phyloP scores from a whole-genome alignment of 2,329 filamentous ascomycete species.

The Beauveria sp. region DNA sequence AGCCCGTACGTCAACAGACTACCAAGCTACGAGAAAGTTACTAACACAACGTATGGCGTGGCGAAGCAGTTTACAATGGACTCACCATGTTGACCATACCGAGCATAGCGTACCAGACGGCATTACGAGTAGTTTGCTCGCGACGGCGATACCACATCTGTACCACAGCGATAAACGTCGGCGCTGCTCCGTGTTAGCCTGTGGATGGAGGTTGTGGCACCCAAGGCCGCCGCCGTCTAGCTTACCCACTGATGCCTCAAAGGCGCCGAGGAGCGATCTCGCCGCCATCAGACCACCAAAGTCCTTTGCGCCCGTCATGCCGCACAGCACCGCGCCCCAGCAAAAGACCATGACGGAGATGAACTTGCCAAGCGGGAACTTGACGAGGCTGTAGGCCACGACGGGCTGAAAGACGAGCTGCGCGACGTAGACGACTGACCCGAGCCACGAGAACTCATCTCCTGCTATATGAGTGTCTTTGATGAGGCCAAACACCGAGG shows the following conservation, averaged over 20 bases:
- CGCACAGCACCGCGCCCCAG: constrained; percentile 44
- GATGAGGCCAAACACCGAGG: constrained; percentile 55
- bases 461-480: constrained; percentile 41
- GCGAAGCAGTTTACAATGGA: neutral
- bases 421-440: constrained; percentile 28
- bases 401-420: constrained; percentile 41
- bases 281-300: constrained; percentile 38
- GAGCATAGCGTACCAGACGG: constrained; percentile 25
- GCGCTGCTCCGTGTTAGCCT: constrained; percentile 14
- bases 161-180: constrained; percentile 24
- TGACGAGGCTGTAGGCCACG: constrained; percentile 46
- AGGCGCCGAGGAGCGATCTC: constrained; percentile 38
- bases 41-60: neutral
- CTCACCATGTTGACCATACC: constrained; percentile 25
- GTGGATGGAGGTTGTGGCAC: too few species aligned
- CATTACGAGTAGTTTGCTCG: constrained; percentile 26
- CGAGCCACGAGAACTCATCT: constrained; percentile 58
- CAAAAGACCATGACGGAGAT: constrained; percentile 41
- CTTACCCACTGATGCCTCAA: constrained; percentile 36
- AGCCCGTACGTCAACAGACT: constrained; percentile 25
- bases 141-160: constrained; percentile 30
- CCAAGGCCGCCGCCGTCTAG: neutral
- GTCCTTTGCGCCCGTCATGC: constrained; percentile 43
- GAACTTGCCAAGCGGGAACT: constrained; percentile 48
- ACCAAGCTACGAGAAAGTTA: constrained; percentile 15